Evolutionary conservation across 257 asterid genomes (phyloP).

Genomic region (Eucommia ulmoides): DNA sequence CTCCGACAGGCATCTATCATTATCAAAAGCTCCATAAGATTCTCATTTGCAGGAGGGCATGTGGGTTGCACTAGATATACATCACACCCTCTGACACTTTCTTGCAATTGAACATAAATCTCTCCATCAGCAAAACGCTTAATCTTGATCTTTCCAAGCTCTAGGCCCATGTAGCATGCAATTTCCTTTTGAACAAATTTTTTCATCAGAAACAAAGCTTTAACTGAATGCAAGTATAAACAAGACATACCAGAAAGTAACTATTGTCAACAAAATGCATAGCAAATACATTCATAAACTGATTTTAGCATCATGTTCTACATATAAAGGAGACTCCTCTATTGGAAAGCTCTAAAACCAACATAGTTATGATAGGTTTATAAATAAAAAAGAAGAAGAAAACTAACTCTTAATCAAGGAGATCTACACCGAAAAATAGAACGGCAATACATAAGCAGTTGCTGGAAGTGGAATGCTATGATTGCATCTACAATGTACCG

Average conservation of each 20-base stretch:
- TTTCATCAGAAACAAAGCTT: neutral
- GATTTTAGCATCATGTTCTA: neutral
- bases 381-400: neutral
- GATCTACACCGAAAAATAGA: neutral
- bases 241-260: neutral
- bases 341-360: no score
- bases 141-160: slow-evolving; percentile 56
- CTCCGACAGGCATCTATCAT: slow-evolving; percentile 89
- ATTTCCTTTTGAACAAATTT: slow-evolving; percentile 39
- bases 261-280: neutral
- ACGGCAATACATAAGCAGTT: neutral
- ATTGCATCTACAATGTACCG: no score
- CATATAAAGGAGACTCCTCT: no score
- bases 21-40: slow-evolving; percentile 69
- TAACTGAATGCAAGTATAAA: neutral
- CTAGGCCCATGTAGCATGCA: slow-evolving; percentile 68
- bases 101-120: slow-evolving; percentile 68
- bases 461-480: neutral
- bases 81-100: slow-evolving; percentile 81
- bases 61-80: slow-evolving; percentile 76
- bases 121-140: slow-evolving; percentile 81
- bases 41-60: slow-evolving; percentile 79
- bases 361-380: no score
- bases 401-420: neutral
- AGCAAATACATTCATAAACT: neutral